phyloP scores from a whole-genome alignment of 2,329 filamentous ascomycete species.

The Diaporthe longicolla region DNA sequence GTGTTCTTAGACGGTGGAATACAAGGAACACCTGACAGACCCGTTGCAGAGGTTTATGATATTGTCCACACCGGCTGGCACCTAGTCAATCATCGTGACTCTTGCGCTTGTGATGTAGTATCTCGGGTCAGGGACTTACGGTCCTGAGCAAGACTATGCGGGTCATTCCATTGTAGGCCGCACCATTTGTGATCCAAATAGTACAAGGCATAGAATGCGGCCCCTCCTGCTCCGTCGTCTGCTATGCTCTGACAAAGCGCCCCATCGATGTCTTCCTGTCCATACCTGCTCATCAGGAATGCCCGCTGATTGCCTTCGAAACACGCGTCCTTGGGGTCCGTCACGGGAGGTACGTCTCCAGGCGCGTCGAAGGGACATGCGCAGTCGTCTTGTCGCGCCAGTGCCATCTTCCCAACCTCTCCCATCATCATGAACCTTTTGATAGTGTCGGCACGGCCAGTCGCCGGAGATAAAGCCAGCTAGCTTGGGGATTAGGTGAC shows the following conservation, averaged over 20 bases:
- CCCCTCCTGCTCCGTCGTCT: constrained; percentile 21
- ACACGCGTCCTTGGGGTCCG: constrained; percentile 14
- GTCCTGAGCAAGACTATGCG: constrained; percentile 54
- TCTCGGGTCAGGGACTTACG: constrained; percentile 55
- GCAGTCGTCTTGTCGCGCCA: constrained; percentile 29
- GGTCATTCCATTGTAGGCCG: constrained; percentile 58
- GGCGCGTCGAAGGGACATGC: constrained; percentile 39
- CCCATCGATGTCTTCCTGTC: constrained; percentile 19
- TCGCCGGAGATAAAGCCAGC: not conserved
- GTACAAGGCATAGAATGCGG: constrained; percentile 60
- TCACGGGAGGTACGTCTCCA: constrained; percentile 1
- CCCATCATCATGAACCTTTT: constrained; percentile 5
- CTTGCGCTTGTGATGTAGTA: constrained; percentile 35
- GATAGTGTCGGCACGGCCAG: not conserved
- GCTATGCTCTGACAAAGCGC: constrained; percentile 34
- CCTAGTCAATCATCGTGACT: constrained; percentile 42
- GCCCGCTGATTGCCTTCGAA: constrained; percentile 27
- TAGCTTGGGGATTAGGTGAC: constrained; percentile 21
- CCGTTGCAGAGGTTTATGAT: constrained; percentile 66
- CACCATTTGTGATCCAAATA: constrained; percentile 66
- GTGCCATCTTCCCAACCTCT: constrained; percentile 19
- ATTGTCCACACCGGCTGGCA: constrained; percentile 64
- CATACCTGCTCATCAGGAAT: constrained; percentile 33
- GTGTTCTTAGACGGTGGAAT: not conserved
- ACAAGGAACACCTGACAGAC: constrained; percentile 53